These are phyloP conservation scores for Cylindrotheca fusiformis DNA, from an alignment of 108 stramenopile genomes.

Conservation along the genomic window DNA sequence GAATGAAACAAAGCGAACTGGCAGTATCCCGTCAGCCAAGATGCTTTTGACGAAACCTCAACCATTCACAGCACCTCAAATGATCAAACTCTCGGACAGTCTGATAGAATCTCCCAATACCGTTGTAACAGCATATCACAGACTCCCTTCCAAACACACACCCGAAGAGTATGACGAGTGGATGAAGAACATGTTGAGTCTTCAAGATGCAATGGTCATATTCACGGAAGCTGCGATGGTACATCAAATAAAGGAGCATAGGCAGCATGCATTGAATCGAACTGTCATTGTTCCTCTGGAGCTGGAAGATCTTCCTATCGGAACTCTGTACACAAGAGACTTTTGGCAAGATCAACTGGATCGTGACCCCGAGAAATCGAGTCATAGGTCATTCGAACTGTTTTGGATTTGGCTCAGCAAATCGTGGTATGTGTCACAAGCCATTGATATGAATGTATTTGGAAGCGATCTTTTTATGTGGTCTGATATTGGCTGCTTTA, in stretches of 20 bases:
- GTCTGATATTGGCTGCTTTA: slow-evolving; percentile 65
- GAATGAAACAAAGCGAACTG: no score
- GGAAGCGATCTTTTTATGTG: slow-evolving; percentile 50
- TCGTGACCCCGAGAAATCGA: slow-evolving; percentile 49
- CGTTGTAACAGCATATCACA: slow-evolving; percentile 63
- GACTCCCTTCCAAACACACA: slow-evolving; percentile 43
- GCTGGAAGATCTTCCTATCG: slow-evolving; percentile 42
- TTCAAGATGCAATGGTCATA: slow-evolving; percentile 70
- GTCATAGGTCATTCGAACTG: slow-evolving; percentile 50
- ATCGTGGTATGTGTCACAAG: slow-evolving; percentile 43
- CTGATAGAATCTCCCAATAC: slow-evolving; percentile 40
- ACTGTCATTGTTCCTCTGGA: slow-evolving; percentile 51
- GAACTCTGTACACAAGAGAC: slow-evolving; percentile 16
- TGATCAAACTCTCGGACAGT: slow-evolving; percentile 17
- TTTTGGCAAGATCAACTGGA: slow-evolving; percentile 67
- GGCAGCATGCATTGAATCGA: slow-evolving; percentile 41
- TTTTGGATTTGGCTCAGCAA: slow-evolving; percentile 81
- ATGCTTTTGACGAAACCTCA: slow-evolving; percentile 12
- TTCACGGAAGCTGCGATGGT: slow-evolving; percentile 52
- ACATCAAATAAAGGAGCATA: slow-evolving; percentile 31
- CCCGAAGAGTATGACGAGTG: slow-evolving; percentile 45
- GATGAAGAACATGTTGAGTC: slow-evolving; percentile 65
- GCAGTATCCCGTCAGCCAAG: slow-evolving; percentile 33
- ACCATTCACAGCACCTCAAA: slow-evolving; percentile 23
- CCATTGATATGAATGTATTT: slow-evolving; percentile 52